Base-by-base conservation (phyloP, 2,329 filamentous ascomycete genomes). In the Exophiala dermatitidis region DNA sequence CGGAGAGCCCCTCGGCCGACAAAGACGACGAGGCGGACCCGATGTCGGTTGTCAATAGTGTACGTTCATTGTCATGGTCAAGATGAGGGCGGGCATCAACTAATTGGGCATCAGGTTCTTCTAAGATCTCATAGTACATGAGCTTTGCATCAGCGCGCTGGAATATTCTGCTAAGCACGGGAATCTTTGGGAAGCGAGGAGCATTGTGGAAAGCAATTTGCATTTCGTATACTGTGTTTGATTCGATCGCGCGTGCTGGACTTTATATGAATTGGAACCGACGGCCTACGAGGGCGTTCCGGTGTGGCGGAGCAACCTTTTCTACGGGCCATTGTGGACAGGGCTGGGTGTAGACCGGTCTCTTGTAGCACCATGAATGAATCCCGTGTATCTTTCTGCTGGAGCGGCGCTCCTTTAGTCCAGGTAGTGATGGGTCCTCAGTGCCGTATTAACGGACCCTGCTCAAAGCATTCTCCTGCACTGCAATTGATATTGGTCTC, bases 1-100 rank as follows among this genome's bases (percentile, higher is more conserved):
- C 78, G 51, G 82, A 83, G 49, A 88, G 82, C 67, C 84, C 85
- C 29, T 74, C 77, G 31, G 71, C 85, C 48, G 71, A 84, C 48
- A 80, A 78, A 53, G 77, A 77, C 53, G 78, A 81, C 62, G 73
- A 79, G 65, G 77, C 78, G 43, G 83, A 88, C 74, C 80, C 75
- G 65, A 69, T 81, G 61, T 42, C 54, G 38, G 46, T 43, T 30
- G 54, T 44, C 32, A 54, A 54, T 32, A 56, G 43, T 43, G 56
- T 57, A 60, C 50, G 54, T 58, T 54, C 51, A 30, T 56, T 53
- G 43, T 60, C 50, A 30, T 58, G 53, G 53, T 48, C 53, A n/a
- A 43, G 53, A 6, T 57, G 49, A 57, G 33, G 10, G 7, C 41
- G 36, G 38, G 31, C 19, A 44, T 19, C 41, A 42, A 48, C 58